Evolutionary conservation across 1,284 basidiomycete genomes (phyloP).

Genomic region (Cystobasidiaceae sp.): DNA sequence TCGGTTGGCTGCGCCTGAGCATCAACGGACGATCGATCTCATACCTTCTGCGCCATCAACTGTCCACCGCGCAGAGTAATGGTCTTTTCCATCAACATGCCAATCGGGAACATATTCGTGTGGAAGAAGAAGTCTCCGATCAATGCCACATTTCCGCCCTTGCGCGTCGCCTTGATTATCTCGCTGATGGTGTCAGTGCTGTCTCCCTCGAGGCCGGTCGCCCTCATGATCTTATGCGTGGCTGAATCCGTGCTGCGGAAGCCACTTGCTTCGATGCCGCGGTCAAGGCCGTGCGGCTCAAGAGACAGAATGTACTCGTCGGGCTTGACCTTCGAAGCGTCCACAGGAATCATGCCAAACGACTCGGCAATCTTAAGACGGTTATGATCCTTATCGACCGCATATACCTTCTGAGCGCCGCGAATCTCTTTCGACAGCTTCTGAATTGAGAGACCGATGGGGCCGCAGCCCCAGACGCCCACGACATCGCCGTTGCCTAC

Average conservation of each 20-base stretch:
- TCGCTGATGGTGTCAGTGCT: background rate
- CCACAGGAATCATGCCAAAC: background rate
- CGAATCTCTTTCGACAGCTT: background rate
- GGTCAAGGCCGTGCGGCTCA: background rate
- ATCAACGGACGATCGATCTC: background rate
- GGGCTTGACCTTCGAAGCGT: background rate
- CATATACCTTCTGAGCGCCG: background rate
- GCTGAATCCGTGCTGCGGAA: background rate
- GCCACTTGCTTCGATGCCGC: background rate
- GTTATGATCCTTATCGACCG: background rate
- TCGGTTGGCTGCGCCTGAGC: background rate
- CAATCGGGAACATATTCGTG: background rate
- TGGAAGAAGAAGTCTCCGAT: background rate
- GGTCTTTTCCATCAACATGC: background rate
- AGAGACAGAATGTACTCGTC: background rate
- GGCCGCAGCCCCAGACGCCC: background rate
- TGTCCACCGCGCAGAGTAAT: background rate
- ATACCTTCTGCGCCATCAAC: background rate
- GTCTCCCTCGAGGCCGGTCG: background rate
- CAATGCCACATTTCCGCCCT: background rate
- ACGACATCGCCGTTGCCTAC: background rate
- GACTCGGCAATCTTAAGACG: background rate
- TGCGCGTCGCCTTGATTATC: background rate
- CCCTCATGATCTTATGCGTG: background rate
- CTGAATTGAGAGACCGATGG: background rate